phyloP scores from a whole-genome alignment of 768 basidiomycete species.

The Podaxis rugospora region DNA sequence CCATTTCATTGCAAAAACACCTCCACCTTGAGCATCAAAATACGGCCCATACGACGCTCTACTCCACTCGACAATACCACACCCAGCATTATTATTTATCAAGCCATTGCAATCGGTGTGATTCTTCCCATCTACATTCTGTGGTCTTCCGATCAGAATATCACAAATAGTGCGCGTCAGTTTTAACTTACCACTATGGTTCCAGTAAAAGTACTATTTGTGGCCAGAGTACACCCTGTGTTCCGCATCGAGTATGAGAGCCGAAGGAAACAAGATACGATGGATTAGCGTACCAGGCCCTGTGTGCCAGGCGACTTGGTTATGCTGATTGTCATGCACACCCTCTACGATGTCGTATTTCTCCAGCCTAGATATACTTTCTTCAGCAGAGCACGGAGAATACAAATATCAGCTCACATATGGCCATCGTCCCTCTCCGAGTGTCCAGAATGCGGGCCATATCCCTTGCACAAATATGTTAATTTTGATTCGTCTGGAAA shows the following conservation, averaged over 20 bases:
- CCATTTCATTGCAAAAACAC: slow-evolving; percentile 90
- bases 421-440: slow-evolving; percentile 60
- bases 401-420: slow-evolving; percentile 34
- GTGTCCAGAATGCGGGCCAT: slow-evolving; percentile 84
- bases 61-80: slow-evolving; percentile 77
- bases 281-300: slow-evolving; percentile 13
- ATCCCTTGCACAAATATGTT: slow-evolving; percentile 38
- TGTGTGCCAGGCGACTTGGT: slow-evolving; percentile 83
- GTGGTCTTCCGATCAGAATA: slow-evolving; percentile 22
- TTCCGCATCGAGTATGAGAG: slow-evolving; percentile 4
- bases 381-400: too few relatives aligned
- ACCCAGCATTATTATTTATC: slow-evolving; percentile 61
- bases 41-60: slow-evolving; percentile 78
- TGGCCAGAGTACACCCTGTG: slow-evolving; percentile 55
- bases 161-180: not conserved
- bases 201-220: slow-evolving; percentile 56
- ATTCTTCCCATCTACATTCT: slow-evolving; percentile 35
- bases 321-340: slow-evolving; percentile 80
- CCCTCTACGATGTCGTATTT: slow-evolving; percentile 85
- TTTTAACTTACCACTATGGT: slow-evolving; percentile 48
- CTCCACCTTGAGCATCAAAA: slow-evolving; percentile 78
- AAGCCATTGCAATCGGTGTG: slow-evolving; percentile 53
- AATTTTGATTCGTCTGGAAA: not conserved
- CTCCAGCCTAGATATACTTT: slow-evolving; percentile 48
- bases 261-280: not conserved